Conservation (phyloP, 2,329 filamentous ascomycete species). For the Cordyceps tenuipes region DNA sequence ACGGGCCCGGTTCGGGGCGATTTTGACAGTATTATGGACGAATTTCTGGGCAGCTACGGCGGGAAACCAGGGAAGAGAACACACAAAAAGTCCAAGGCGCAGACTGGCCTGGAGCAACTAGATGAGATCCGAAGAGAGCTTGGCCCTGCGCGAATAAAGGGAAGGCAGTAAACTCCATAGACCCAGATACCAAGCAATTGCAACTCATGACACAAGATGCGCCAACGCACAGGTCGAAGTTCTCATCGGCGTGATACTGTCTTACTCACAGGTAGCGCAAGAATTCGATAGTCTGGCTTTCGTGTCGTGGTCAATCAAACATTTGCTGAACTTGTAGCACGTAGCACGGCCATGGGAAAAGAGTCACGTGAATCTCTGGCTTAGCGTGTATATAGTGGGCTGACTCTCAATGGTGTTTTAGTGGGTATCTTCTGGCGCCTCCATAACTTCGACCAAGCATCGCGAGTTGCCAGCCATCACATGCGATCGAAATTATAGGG, state of each 20-base stretch:
- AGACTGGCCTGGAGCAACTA: conserved; percentile 76
- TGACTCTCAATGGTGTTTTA: conserved; percentile 5
- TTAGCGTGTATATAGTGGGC: neutral
- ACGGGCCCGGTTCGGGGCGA: conserved; percentile 62
- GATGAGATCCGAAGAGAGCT: conserved; percentile 79
- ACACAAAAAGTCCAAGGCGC: conserved; percentile 72
- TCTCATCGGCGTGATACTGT: neutral
- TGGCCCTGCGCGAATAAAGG: conserved; percentile 61
- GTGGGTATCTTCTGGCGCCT: conserved; percentile 10
- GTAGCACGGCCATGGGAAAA: neutral
- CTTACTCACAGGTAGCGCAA: neutral
- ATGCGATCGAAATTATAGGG: conserved; percentile 1
- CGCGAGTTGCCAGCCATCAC: conserved; percentile 4
- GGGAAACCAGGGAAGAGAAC: conserved; percentile 59
- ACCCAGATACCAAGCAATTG: neutral
- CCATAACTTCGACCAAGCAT: conserved; percentile 9
- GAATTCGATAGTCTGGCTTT: neutral
- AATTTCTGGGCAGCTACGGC: conserved; percentile 72
- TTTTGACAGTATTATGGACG: conserved; percentile 86
- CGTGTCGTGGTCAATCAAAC: neutral
- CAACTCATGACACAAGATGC: neutral
- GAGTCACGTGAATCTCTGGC: conserved; percentile 7
- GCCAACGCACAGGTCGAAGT: neutral
- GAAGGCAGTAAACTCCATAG: conserved; percentile 13
- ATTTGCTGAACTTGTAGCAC: neutral